phyloP scores from a whole-genome alignment of 2,329 filamentous ascomycete genomes.

The Coniochaeta pulveracea region DNA sequence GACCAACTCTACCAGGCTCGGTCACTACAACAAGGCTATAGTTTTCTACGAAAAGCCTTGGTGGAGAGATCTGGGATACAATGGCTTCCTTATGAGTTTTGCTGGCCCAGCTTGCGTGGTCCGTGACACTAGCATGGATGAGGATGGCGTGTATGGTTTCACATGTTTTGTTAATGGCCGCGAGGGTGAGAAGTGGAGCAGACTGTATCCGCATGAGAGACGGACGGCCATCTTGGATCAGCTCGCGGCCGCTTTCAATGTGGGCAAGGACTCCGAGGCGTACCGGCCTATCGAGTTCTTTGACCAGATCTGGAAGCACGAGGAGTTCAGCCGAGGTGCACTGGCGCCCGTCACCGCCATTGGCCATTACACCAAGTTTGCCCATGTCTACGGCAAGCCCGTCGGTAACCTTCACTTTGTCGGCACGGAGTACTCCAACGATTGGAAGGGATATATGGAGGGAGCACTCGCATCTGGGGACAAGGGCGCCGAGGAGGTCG shows the following conservation, averaged over 20 bases:
- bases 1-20: neutral
- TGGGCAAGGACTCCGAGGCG: too few relatives aligned
- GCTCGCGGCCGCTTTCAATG: too few relatives aligned
- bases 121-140: neutral
- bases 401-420: neutral
- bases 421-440: neutral
- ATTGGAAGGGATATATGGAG: neutral
- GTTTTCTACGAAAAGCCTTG: neutral
- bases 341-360: too few relatives aligned
- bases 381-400: too few relatives aligned
- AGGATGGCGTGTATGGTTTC: neutral
- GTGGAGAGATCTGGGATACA: neutral
- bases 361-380: too few relatives aligned
- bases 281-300: too few relatives aligned
- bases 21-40: neutral
- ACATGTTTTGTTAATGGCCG: neutral
- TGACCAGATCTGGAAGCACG: too few relatives aligned
- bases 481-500: neutral
- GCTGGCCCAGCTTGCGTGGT: neutral
- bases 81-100: neutral
- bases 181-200: neutral
- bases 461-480: neutral
- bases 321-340: too few relatives aligned
- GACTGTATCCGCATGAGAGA: neutral
- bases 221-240: neutral